Conservation (phyloP, 1,284 basidiomycete genomes). For the Papiliotrema terrestris region DNA sequence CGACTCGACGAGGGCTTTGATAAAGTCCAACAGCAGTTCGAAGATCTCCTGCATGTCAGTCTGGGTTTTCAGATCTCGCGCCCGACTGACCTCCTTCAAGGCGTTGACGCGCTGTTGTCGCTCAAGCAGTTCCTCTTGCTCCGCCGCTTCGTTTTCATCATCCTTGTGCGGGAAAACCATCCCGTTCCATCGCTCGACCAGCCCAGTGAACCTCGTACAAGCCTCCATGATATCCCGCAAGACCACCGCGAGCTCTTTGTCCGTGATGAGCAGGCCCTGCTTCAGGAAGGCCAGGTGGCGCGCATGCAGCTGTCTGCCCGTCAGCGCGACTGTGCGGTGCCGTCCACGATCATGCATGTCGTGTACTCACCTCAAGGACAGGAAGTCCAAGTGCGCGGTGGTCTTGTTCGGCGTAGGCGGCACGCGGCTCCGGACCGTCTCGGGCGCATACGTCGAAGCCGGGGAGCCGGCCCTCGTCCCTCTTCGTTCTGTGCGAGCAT, state of each 20-base stretch:
- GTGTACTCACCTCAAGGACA: conserved; percentile 64
- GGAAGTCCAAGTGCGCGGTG: conserved; percentile 66
- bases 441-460: conserved; percentile 4
- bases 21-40: conserved; percentile 73
- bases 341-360: no score
- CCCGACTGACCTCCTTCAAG: conserved; percentile 63
- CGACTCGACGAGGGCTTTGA: conserved; percentile 62
- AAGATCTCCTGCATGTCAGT: conserved; percentile 53
- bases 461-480: not conserved
- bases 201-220: conserved; percentile 76
- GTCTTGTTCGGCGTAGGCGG: conserved; percentile 20
- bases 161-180: conserved; percentile 69
- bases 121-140: conserved; percentile 60
- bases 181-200: conserved; percentile 87
- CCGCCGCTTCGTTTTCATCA: conserved; percentile 60
- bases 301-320: conserved; percentile 59
- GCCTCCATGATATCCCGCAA: conserved; percentile 70
- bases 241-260: conserved; percentile 60
- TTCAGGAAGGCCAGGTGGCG: conserved; percentile 75
- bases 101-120: conserved; percentile 64
- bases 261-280: conserved; percentile 73
- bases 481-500: not conserved
- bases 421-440: conserved; percentile 13
- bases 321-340: conserved; percentile 2
- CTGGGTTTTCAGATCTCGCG: no score